Percentiles rank a stretch among this genome's conserved stretches.
phyloP scores from a whole-genome alignment of 495 filamentous ascomycete species.

The Penicillium cinerascens region DNA sequence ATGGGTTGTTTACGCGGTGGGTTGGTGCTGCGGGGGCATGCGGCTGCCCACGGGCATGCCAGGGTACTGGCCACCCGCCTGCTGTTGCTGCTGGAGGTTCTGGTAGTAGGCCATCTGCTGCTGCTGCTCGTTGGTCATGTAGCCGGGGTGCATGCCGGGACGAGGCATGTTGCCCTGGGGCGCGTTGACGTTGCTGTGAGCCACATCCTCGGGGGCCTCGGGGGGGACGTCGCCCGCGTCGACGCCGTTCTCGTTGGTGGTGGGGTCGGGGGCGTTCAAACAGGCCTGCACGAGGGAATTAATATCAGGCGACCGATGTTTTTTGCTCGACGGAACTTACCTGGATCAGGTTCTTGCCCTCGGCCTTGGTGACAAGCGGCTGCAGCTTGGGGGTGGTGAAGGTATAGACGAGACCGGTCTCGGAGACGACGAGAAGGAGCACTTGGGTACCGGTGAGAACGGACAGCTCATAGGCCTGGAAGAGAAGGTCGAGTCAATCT shows the following conservation, averaged over 20 bases:
- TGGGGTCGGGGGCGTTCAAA: constrained; percentile 93
- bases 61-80: constrained; percentile 53
- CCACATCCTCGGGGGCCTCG: constrained; percentile 56
- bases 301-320: not conserved
- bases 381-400: constrained; percentile 99
- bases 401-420: constrained; percentile 98
- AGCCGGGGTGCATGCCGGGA: constrained; percentile 48
- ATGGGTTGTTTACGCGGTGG: constrained; percentile 38
- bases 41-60: constrained; percentile 53
- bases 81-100: constrained; percentile 54
- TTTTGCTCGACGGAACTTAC: constrained; percentile 46
- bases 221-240: constrained; percentile 58
- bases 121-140: constrained; percentile 56
- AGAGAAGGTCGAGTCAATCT: constrained; percentile 1
- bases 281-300: constrained; percentile 62
- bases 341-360: constrained; percentile 99
- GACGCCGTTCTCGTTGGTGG: constrained; percentile 86
- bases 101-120: constrained; percentile 59
- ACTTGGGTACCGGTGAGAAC: constrained; percentile 98
- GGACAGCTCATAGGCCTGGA: constrained; percentile 93
- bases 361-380: constrained; percentile 96
- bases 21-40: constrained; percentile 55
- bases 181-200: constrained; percentile 50
- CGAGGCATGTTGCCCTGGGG: constrained; percentile 51
- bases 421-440: constrained; percentile 92